phyloP scores from a whole-genome alignment of 2,329 filamentous ascomycete species.

The Cadophora gregata region DNA sequence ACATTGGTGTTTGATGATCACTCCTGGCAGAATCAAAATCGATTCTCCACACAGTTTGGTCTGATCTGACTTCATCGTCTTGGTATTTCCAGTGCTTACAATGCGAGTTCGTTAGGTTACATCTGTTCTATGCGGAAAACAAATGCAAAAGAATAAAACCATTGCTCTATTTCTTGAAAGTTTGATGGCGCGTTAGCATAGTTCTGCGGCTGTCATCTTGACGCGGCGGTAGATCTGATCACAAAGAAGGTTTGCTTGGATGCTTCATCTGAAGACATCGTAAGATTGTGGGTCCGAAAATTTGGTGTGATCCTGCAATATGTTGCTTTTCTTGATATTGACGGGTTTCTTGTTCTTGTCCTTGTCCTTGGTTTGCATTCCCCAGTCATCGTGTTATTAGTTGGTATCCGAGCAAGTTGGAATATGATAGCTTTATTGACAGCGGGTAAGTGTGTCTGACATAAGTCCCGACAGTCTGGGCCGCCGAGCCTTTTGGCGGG shows the following conservation, averaged over 20 bases:
- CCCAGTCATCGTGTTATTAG: neutral
- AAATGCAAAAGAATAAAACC: neutral
- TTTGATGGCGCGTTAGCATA: neutral
- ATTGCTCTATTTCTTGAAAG: neutral
- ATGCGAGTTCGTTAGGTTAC: neutral
- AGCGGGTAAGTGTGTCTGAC: conserved; percentile 4
- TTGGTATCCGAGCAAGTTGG: neutral
- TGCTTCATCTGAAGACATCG: conserved; percentile 7
- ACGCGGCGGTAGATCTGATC: neutral
- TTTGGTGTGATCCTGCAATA: neutral
- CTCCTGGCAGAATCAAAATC: neutral
- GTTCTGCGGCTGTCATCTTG: neutral
- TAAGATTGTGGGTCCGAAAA: neutral
- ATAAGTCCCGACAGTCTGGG: neutral
- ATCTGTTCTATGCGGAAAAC: neutral
- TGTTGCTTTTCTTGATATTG: neutral
- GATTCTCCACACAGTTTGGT: neutral
- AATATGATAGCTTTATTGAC: conserved; percentile 8
- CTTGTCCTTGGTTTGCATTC: neutral
- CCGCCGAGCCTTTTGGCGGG: neutral
- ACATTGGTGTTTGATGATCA: neutral
- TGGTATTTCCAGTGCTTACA: neutral
- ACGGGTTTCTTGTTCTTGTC: neutral
- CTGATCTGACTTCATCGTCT: neutral
- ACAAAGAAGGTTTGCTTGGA: neutral